Percentiles rank a stretch among this genome's conserved stretches.
Evolutionary conservation across 768 basidiomycete species (phyloP).

Genomic region (Leucocoprinus sp.): DNA sequence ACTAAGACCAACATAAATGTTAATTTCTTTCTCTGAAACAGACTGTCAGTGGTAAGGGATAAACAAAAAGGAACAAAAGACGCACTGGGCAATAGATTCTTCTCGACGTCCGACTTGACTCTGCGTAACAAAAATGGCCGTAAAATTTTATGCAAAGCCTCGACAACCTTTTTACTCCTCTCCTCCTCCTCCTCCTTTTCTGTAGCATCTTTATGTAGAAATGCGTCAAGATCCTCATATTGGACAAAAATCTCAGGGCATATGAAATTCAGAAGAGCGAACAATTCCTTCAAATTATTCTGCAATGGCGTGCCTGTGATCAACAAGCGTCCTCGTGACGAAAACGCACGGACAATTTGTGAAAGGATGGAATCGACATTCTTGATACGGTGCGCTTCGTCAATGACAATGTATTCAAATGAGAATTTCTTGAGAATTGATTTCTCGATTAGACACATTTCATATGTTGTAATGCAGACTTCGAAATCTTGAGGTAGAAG

Average conservation of each 20-base stretch:
- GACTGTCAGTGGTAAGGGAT: neutral
- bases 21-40: conserved; percentile 89
- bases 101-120: conserved; percentile 96
- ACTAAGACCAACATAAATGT: conserved; percentile 93
- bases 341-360: conserved; percentile 89
- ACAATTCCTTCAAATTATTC: conserved; percentile 95
- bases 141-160: conserved; percentile 94
- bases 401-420: conserved; percentile 97
- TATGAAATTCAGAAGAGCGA: conserved; percentile 88
- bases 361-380: conserved; percentile 94
- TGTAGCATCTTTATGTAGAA: conserved; percentile 82
- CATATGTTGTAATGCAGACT: conserved; percentile 93
- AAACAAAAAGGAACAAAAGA: neutral
- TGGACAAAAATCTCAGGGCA: conserved; percentile 94
- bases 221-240: conserved; percentile 86
- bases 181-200: conserved; percentile 65
- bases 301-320: conserved; percentile 97
- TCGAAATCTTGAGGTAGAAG: conserved; percentile 87
- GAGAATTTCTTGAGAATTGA: conserved; percentile 88
- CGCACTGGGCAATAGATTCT: conserved; percentile 83
- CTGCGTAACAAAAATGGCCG: conserved; percentile 89
- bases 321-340: conserved; percentile 79
- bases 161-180: conserved; percentile 87
- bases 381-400: conserved; percentile 99
- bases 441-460: conserved; percentile 94